These are phyloP conservation scores for Yamadazyma sp. DNA, from an alignment of 1,139 yeast genomes.

Conservation along the genomic window DNA sequence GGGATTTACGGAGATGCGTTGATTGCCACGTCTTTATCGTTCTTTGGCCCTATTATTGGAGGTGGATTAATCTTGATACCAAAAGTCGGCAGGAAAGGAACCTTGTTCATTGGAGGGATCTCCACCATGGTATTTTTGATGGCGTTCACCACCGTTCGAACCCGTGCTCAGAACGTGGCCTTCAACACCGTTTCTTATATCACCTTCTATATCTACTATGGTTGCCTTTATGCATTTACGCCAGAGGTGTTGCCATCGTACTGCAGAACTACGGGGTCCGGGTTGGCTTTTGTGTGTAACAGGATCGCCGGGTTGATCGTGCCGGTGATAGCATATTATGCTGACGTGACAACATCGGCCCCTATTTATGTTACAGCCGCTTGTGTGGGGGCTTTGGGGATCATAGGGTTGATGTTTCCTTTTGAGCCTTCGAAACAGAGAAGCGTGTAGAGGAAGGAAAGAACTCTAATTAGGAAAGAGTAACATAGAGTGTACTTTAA, in stretches of 20 bases:
- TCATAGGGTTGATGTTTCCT: slow-evolving; percentile 45
- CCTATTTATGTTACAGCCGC: slow-evolving; percentile 66
- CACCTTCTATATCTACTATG: slow-evolving; percentile 53
- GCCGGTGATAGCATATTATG: slow-evolving; percentile 52
- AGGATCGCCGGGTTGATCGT: slow-evolving; percentile 50
- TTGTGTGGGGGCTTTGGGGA: slow-evolving; percentile 43
- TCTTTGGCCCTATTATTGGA: slow-evolving; percentile 59
- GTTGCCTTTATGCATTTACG: slow-evolving; percentile 55
- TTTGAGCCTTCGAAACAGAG: slow-evolving; percentile 42
- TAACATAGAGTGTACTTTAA: too few relatives aligned
- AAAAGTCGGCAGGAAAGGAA: slow-evolving; percentile 53
- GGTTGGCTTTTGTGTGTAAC: slow-evolving; percentile 47
- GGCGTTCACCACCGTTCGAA: slow-evolving; percentile 56
- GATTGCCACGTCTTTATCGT: slow-evolving; percentile 50
- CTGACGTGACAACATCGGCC: slow-evolving; percentile 41
- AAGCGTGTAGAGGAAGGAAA: slow-evolving; percentile 8
- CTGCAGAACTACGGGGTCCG: slow-evolving; percentile 58
- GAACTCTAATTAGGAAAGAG: not conserved
- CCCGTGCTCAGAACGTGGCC: slow-evolving; percentile 51
- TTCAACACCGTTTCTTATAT: slow-evolving; percentile 52
- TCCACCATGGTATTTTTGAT: slow-evolving; percentile 54
- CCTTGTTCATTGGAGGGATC: slow-evolving; percentile 54
- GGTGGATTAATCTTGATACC: slow-evolving; percentile 47
- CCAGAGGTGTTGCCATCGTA: slow-evolving; percentile 60
- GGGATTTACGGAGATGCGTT: slow-evolving; percentile 54